Evolutionary conservation across 345 rosid genomes (phyloP).

Genomic region (Rhizophora mangle): DNA sequence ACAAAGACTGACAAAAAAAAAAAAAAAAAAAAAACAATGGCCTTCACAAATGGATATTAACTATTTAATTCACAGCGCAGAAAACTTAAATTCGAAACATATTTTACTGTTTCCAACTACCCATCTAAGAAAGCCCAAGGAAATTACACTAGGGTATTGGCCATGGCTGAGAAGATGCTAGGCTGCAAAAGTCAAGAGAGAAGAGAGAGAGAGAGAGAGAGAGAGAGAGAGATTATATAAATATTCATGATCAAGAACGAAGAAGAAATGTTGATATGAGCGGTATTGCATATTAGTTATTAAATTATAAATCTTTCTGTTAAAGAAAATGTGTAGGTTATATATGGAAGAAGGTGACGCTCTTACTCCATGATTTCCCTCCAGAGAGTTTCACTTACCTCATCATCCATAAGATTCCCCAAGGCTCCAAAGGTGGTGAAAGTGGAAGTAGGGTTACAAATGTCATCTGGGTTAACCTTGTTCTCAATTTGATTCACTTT

Average conservation of each 20-base stretch:
- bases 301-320: not conserved
- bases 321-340: not conserved
- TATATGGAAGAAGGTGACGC: not conserved
- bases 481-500: conserved; percentile 22
- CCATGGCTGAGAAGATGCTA: conserved; percentile 55
- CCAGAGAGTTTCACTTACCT: conserved; percentile 52
- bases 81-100: not conserved
- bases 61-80: not conserved
- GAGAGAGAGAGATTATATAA: too few species aligned
- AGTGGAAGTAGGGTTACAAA: conserved; percentile 51
- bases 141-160: conserved; percentile 21
- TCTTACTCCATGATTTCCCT: conserved; percentile 57
- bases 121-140: not conserved
- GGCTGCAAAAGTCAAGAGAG: conserved; percentile 28
- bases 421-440: conserved; percentile 42
- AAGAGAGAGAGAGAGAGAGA: too few species aligned
- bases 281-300: not conserved
- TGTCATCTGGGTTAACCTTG: conserved; percentile 25
- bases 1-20: not conserved
- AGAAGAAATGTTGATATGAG: not conserved
- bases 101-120: not conserved
- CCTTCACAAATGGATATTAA: not conserved
- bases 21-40: not conserved
- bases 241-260: too few species aligned
- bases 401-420: conserved; percentile 51